These are phyloP conservation scores for Aphanocladium album DNA, from an alignment of 2,329 filamentous ascomycete genomes.

Conservation along the genomic window DNA sequence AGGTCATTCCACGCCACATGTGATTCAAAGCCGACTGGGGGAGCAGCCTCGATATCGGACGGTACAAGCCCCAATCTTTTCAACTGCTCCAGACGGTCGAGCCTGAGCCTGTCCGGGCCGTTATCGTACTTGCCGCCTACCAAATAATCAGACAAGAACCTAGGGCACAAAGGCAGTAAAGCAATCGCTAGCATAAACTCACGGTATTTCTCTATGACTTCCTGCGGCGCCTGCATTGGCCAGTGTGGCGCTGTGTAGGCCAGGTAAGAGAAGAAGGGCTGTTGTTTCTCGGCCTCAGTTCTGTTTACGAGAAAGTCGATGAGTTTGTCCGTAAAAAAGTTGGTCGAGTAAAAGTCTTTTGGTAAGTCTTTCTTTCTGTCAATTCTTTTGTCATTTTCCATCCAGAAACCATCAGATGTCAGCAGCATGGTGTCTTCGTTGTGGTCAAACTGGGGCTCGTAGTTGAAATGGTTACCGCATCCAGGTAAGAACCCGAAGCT, in stretches of 20 bases:
- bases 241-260: constrained; percentile 52
- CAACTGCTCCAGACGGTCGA: constrained; percentile 38
- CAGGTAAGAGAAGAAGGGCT: constrained; percentile 52
- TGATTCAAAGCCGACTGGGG: not conserved
- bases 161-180: not conserved
- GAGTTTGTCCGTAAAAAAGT: constrained; percentile 49
- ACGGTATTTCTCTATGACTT: constrained; percentile 41
- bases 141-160: not conserved
- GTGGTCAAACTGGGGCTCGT: constrained; percentile 37
- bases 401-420: constrained; percentile 22
- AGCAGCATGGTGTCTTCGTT: constrained; percentile 25
- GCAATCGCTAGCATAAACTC: not conserved
- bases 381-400: constrained; percentile 18
- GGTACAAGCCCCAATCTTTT: constrained; percentile 36
- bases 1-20: constrained; percentile 18
- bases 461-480: constrained; percentile 49
- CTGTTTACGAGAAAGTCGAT: constrained; percentile 43
- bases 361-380: constrained; percentile 27
- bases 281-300: constrained; percentile 16
- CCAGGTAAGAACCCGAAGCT: constrained; percentile 57
- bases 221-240: constrained; percentile 45
- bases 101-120: constrained; percentile 42
- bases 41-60: constrained; percentile 20
- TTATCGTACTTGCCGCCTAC: constrained; percentile 41
- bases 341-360: constrained; percentile 48